These are phyloP conservation scores for Kwoniella bestiolae DNA, from an alignment of 768 basidiomycete genomes.

Conservation along the genomic window DNA sequence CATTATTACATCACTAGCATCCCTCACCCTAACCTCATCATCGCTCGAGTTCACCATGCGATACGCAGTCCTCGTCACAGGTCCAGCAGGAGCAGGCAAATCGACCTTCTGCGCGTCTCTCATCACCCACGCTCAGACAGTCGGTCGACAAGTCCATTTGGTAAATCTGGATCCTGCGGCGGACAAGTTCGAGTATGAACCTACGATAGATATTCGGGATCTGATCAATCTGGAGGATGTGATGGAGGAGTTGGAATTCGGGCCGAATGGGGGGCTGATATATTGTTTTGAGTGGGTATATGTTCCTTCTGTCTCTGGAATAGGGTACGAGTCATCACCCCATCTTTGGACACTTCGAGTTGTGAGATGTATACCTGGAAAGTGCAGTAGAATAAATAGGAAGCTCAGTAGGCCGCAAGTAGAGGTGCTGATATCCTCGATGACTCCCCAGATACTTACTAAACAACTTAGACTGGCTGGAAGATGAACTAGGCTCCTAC, in stretches of 20 bases:
- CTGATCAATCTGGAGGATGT: constrained; percentile 91
- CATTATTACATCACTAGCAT: background rate
- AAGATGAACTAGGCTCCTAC: constrained; percentile 91
- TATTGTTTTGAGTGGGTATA: constrained; percentile 96
- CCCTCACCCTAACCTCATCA: background rate
- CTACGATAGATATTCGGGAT: constrained; percentile 90
- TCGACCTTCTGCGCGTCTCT: constrained; percentile 89
- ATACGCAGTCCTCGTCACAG: constrained; percentile 61
- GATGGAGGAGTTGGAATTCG: constrained; percentile 91
- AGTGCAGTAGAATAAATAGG: too few relatives aligned
- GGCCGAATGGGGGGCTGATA: constrained; percentile 94
- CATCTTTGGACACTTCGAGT: too few relatives aligned
- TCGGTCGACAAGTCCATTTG: constrained; percentile 83
- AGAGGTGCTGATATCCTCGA: too few relatives aligned
- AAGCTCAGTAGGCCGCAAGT: too few relatives aligned
- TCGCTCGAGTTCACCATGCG: constrained; percentile 39
- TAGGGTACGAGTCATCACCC: constrained; percentile 11
- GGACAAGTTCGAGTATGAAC: constrained; percentile 87
- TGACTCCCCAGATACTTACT: constrained; percentile 74
- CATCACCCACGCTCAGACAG: constrained; percentile 81
- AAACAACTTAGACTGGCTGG: constrained; percentile 97
- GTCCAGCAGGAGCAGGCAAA: constrained; percentile 98
- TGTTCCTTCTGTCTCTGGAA: background rate
- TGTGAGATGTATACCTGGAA: too few relatives aligned
- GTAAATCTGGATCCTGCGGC: constrained; percentile 98